Evolutionary conservation across 768 basidiomycete species (phyloP), one percentile per base, ranked within the genome.

Genomic region (Tylopilus subfusipes): DNA sequence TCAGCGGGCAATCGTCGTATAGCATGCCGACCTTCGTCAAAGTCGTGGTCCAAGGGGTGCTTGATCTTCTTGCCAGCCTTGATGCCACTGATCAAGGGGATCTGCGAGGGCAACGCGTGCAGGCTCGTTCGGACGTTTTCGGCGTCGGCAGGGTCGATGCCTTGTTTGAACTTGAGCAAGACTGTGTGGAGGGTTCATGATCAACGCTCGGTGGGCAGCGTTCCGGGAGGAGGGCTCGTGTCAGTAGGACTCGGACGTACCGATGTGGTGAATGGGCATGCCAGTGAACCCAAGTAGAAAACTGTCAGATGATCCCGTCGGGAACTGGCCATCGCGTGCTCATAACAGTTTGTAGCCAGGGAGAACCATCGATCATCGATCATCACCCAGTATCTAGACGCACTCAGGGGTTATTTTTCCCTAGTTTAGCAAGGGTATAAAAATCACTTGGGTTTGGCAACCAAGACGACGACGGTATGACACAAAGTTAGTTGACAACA

Each of bases 241-340:
- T n/a, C n/a, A n/a, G n/a, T n/a, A n/a, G n/a, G n/a, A n/a, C n/a
- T n/a, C n/a, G n/a, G n/a, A 62, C 60, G 24, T 52, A 69, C 68
- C 33, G 54, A 62, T 48, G 56, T 69, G 66, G n/a, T 64, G 50
- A 31, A 64, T 56, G 34, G 60, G 10, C 60, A 59, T 62, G 31
- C 29, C 48, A 12, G 24, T 36, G 9, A 2, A 10, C 3, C 10
- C 1, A 16, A 33, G 3, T 33, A 13, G 13, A 33, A 33, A 33
- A 12, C 5, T 12, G 12, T 33, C 31, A 33, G 31, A 33, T 13
- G 12, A 33, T 13, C 31, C 2, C 13, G 12, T 33, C 31, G 12
- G 13, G 34, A 18, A 36, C 34, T 5, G 34, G 34, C 18, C 34
- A 16, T 36, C 18, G 14, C 18, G 30, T 10, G 30, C 10, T 4